Evolutionary conservation across 768 basidiomycete genomes (phyloP).

Genomic region (Tricholomella constricta): DNA sequence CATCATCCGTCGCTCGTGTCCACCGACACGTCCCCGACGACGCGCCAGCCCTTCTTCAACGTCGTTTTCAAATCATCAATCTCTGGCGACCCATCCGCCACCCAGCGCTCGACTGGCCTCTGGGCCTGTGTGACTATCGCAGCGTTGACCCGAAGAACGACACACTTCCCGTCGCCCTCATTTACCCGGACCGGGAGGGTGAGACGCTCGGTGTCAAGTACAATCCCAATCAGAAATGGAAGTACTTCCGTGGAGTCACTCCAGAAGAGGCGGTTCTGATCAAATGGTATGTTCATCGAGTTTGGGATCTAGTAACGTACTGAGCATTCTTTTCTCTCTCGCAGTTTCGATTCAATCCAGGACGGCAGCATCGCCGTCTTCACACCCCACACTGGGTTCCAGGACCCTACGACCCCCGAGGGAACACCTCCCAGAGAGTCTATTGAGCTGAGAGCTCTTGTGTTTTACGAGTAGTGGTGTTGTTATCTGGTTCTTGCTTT

Average conservation of each 20-base stretch:
- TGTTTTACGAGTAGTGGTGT: slow-evolving; percentile 55
- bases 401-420: slow-evolving; percentile 45
- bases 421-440: slow-evolving; percentile 49
- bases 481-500: no score
- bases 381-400: slow-evolving; percentile 55
- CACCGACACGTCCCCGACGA: slow-evolving; percentile 52
- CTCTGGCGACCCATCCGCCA: slow-evolving; percentile 59
- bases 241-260: slow-evolving; percentile 47
- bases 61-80: slow-evolving; percentile 61
- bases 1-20: slow-evolving; percentile 46
- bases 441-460: slow-evolving; percentile 53
- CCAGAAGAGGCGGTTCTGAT: slow-evolving; percentile 53
- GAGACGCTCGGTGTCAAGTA: slow-evolving; percentile 51
- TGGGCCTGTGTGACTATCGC: slow-evolving; percentile 53
- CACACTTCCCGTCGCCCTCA: slow-evolving; percentile 43
- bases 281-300: slow-evolving; percentile 57
- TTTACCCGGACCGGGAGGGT: slow-evolving; percentile 52
- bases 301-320: no score
- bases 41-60: slow-evolving; percentile 41
- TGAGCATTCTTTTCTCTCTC: neutral
- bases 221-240: slow-evolving; percentile 52
- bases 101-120: slow-evolving; percentile 51
- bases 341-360: slow-evolving; percentile 41
- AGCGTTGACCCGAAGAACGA: slow-evolving; percentile 44
- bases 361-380: slow-evolving; percentile 45